Base-by-base conservation (phyloP, 1,284 basidiomycete genomes). In the Boletellus sp. region DNA sequence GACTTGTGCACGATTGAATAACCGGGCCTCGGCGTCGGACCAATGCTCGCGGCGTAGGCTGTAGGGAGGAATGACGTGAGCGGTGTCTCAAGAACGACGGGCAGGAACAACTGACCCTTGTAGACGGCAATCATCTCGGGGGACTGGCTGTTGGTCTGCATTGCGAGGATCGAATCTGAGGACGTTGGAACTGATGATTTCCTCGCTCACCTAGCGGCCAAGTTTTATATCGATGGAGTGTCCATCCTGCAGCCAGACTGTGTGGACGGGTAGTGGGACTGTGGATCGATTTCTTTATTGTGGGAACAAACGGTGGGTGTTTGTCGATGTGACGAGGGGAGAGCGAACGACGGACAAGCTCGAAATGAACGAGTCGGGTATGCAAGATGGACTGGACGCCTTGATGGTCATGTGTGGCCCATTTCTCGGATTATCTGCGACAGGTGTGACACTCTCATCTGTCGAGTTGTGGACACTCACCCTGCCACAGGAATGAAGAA, bases 101-200 rank as follows among this genome's bases (percentile, higher is more conserved):
- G 6, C 2, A n/a, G 5, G 15, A 5, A 16, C 7, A 8, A 39
- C 57, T 22, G 6, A 49, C 59, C 49, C n/a, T 4, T 47, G 46
- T 47, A 47, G 10, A 10, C 8, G 5, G 50, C 55, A 46, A 60
- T 47, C 24, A 60, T 41, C 36, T 60, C 58, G 26, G 58, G 51
- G 0, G 58, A 16, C 11, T 60, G 37, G 5, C 39, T 50, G 22
- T 15, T 42, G 13, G 8, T 1, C n/a, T 37, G 18, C 48, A 60
- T 62, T 22, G 18, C 11, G 33, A 44, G 37, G 39, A 10, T 47
- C 11, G 37, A 38, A 54, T 43, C 26, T 28, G 38, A 37, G 22
- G 39, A 37, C 1, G 48, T 33, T 36, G 19, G 26, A 18, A 40
- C 2, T 30, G 39, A 50, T 47, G 45, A 12, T 19, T 36, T 28